A percentile compares a stretch with the other conserved stretches of the same genome.
Conservation (phyloP, 1,139 yeast genomes). For the Suhomyces guaymorum region DNA sequence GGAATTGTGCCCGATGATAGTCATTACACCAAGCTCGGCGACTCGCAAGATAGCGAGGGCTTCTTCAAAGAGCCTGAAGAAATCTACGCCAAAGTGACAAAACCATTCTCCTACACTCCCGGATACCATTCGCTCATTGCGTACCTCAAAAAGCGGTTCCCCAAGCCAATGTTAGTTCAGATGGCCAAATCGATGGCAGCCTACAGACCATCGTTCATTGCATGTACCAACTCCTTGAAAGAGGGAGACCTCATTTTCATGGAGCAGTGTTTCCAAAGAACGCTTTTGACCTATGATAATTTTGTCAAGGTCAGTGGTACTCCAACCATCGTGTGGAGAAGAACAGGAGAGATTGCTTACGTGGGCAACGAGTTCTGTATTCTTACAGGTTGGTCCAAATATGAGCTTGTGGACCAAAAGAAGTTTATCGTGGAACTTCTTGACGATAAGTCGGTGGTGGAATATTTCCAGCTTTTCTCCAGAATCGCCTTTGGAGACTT, state of each 20-base stretch:
- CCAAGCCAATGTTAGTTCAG: constrained; percentile 66
- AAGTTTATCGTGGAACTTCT: constrained; percentile 85
- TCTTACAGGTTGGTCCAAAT: constrained; percentile 84
- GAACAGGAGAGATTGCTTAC: constrained; percentile 93
- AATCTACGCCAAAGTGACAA: constrained; percentile 69
- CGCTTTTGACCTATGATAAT: constrained; percentile 83
- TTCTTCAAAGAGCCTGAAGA: constrained; percentile 71
- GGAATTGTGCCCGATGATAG: constrained; percentile 49
- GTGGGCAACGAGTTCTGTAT: constrained; percentile 91
- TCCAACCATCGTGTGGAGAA: constrained; percentile 92
- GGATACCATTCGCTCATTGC: constrained; percentile 83
- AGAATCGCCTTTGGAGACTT: constrained; percentile 91
- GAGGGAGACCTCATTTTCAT: constrained; percentile 91
- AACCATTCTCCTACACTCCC: constrained; percentile 85
- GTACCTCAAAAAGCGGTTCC: constrained; percentile 71
- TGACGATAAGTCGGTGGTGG: constrained; percentile 84
- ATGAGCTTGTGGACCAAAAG: constrained; percentile 57
- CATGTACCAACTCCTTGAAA: constrained; percentile 83
- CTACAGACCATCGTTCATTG: constrained; percentile 88
- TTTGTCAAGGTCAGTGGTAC: constrained; percentile 85
- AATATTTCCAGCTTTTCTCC: constrained; percentile 82
- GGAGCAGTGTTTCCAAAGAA: constrained; percentile 95
- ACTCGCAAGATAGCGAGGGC: constrained; percentile 18
- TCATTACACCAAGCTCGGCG: constrained; percentile 24
- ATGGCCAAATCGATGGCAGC: constrained; percentile 90